Conservation (phyloP, 2,329 filamentous ascomycete genomes). For the Teratosphaeriaceae sp. region DNA sequence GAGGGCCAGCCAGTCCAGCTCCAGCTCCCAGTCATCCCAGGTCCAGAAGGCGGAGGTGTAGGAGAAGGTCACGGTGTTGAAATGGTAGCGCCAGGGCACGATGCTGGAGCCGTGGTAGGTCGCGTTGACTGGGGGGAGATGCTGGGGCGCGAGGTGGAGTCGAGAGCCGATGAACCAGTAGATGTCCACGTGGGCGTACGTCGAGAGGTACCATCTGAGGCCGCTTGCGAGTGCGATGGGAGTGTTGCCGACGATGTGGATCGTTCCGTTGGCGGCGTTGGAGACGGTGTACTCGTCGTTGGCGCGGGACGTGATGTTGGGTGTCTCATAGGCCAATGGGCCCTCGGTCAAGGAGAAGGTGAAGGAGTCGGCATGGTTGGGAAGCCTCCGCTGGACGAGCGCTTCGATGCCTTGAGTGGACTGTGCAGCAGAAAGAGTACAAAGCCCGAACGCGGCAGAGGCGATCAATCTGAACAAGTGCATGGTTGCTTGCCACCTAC, state of each 20-base stretch:
- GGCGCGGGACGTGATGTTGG: slow-evolving; percentile 2
- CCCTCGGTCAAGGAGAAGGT: slow-evolving; percentile 6
- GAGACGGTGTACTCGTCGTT: slow-evolving; percentile 15
- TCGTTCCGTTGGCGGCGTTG: slow-evolving; percentile 14
- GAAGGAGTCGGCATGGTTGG: slow-evolving; percentile 10
- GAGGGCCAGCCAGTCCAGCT: slow-evolving; percentile 49
- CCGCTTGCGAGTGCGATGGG: slow-evolving; percentile 20
- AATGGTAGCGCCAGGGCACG: slow-evolving; percentile 45
- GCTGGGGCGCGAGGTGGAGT: slow-evolving; percentile 28
- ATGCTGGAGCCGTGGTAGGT: slow-evolving; percentile 36
- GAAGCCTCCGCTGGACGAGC: slow-evolving; percentile 11
- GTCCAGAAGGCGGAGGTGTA: slow-evolving; percentile 47
- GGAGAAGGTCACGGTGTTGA: slow-evolving; percentile 50
- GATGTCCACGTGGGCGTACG: slow-evolving; percentile 39
- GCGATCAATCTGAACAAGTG: neutral
- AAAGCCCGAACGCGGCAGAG: neutral
- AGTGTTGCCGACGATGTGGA: slow-evolving; percentile 15
- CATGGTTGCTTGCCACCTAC: neutral
- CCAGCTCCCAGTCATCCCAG: slow-evolving; percentile 49
- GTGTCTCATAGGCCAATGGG: slow-evolving; percentile 1
- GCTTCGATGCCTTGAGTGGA: slow-evolving; percentile 13
- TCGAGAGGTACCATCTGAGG: slow-evolving; percentile 37
- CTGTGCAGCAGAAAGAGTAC: slow-evolving; percentile 2
- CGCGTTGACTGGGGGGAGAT: slow-evolving; percentile 25
- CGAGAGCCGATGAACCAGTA: slow-evolving; percentile 43